Conservation (phyloP, 2,329 filamentous ascomycete species). For the Sphaerulina vaccinii region DNA sequence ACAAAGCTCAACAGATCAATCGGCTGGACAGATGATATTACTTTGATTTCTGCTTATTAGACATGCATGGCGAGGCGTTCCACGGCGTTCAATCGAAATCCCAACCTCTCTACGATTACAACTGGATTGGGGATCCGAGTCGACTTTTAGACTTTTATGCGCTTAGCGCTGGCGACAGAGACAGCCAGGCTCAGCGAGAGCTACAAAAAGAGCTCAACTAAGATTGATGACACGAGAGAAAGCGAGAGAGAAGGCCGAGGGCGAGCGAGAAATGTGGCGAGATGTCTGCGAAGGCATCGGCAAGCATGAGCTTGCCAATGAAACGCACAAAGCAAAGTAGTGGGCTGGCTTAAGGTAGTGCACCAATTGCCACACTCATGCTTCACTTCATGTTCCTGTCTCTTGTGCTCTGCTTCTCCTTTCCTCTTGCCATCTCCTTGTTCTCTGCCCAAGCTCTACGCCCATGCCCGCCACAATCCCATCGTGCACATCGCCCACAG, state of each 20-base stretch:
- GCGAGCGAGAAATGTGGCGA: conserved; percentile 15
- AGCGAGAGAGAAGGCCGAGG: conserved; percentile 3
- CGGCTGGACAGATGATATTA: conserved; percentile 16
- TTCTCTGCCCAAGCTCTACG: not conserved
- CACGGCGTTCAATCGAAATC: conserved; percentile 22
- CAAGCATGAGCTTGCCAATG: conserved; percentile 19
- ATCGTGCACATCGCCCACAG: conserved; percentile 5
- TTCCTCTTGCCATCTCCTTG: not conserved
- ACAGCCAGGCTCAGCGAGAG: conserved; percentile 15
- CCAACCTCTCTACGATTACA: conserved; percentile 13
- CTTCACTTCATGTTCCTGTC: conserved; percentile 15
- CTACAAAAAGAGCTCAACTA: conserved; percentile 9
- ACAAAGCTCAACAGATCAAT: too few species aligned
- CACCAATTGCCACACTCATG: conserved; percentile 24
- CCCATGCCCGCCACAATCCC: not conserved
- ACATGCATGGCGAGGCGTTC: conserved; percentile 36
- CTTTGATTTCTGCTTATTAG: conserved; percentile 23
- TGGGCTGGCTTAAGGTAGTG: conserved; percentile 22
- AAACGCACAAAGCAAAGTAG: conserved; percentile 19
- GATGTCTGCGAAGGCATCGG: conserved; percentile 21
- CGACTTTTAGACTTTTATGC: conserved; percentile 16
- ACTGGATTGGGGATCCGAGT: conserved; percentile 12
- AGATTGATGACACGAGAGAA: conserved; percentile 18
- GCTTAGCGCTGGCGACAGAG: conserved; percentile 18
- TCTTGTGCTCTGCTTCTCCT: conserved; percentile 1